Base-by-base conservation (phyloP, 768 basidiomycete genomes). In the Strobilomyces confusus region DNA sequence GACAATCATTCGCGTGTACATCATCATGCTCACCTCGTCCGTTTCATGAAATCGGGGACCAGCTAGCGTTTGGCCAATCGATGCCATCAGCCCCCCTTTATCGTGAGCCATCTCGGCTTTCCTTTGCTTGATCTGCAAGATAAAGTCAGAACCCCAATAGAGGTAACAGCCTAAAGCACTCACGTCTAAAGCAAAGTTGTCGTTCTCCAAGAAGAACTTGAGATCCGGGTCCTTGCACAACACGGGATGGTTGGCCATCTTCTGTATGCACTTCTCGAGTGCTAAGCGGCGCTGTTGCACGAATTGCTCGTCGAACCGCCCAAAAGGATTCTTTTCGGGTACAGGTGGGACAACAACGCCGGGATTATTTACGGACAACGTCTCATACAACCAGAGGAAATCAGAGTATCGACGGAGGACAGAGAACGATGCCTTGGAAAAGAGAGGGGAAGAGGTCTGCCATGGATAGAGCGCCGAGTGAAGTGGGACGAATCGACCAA, bases 401-500 rank as follows among this genome's bases (percentile, higher is more conserved):
- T 99, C 95, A 7, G 92, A 93, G 71, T 97, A 99, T 30, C 97
- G 86, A n/a, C 97, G 82, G 1, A 99, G 83, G 48, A 98, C 97
- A 3, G 94, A 95, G 69, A 97, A 95, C 1, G 83, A 75, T 1
- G 85, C 81, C 75, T 90, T 92, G 58, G 84, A 81, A 72, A 81
- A 98, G 23, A 86, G 72, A 0, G 90, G 86, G 4, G 92, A 95
- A 8, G 87, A 91, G 0, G 94, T 97, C 87, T 92, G 59, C 12
- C 12, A 36, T 41, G 26, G 29, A 50, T 33, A 37, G 17, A n/a
- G 9, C 29, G 44, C 1, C 32, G 11, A 55, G 49, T 51, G 38
- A 49, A 15, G 12, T 15, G n/a, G 17, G 17, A 12, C 4, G 13
- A 17, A 52, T 15, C 30, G 32, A 32, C 30, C 34, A 54, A 22